Evolutionary conservation across 2,329 filamentous ascomycete species (phyloP).

Genomic region (Magnaporthiopsis poae): DNA sequence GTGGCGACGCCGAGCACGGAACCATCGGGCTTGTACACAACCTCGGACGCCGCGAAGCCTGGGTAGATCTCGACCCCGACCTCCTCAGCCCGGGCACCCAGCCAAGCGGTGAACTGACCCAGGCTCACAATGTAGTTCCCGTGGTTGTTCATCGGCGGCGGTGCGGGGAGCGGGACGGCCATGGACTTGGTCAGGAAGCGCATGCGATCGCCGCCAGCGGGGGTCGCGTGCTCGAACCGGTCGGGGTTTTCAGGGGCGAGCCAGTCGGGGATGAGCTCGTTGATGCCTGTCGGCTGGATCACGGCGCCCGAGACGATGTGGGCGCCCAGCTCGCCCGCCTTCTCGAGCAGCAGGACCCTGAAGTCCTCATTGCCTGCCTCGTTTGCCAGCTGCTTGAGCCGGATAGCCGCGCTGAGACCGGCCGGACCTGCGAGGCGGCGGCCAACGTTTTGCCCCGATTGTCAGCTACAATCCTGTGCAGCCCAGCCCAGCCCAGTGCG

Average conservation of each 20-base stretch:
- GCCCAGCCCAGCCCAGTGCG: not conserved
- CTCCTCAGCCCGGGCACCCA: conserved; percentile 93
- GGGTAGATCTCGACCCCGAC: conserved; percentile 91
- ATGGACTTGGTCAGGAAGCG: conserved; percentile 78
- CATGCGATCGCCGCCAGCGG: conserved; percentile 78
- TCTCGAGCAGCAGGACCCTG: conserved; percentile 82
- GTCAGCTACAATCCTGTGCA: not conserved
- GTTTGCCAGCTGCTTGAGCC: conserved; percentile 88
- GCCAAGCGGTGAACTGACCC: conserved; percentile 91
- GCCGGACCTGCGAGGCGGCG: conserved; percentile 54
- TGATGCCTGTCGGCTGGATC: conserved; percentile 75
- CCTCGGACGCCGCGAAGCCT: conserved; percentile 87
- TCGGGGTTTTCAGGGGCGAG: conserved; percentile 77
- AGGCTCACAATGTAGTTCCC: conserved; percentile 96
- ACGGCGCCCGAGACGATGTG: conserved; percentile 96
- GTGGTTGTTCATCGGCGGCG: conserved; percentile 95
- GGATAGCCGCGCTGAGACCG: conserved; percentile 84
- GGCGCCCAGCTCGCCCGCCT: conserved; percentile 86
- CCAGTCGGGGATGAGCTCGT: conserved; percentile 92
- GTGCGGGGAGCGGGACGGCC: conserved; percentile 71
- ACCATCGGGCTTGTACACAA: conserved; percentile 77
- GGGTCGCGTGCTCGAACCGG: conserved; percentile 78
- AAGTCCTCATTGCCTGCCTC: conserved; percentile 94
- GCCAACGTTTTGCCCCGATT: not conserved
- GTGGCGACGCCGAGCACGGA: conserved; percentile 90